Percentiles rank a stretch among this genome's conserved stretches.
These are phyloP conservation scores for Pseudocercospora macadamiae DNA, from an alignment of 2,329 filamentous ascomycete genomes.

Conservation along the genomic window DNA sequence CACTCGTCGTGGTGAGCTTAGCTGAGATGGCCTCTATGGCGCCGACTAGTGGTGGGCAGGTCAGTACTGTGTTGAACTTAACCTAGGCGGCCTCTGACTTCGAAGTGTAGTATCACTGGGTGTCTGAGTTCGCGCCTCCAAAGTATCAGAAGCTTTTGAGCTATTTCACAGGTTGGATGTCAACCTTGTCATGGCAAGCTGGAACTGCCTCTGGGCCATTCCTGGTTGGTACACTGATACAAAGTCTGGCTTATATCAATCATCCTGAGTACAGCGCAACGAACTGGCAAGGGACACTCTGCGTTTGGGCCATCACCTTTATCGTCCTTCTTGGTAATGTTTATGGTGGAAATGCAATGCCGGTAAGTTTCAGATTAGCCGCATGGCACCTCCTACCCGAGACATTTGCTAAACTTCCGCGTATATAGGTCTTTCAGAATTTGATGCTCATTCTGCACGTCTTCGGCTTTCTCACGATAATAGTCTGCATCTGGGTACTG, in stretches of 20 bases:
- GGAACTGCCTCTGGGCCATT: slow-evolving; percentile 53
- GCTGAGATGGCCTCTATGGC: slow-evolving; percentile 42
- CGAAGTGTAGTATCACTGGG: slow-evolving; percentile 39
- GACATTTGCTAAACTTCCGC: too few relatives aligned
- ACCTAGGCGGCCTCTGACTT: too few relatives aligned
- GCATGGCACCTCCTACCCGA: too few relatives aligned
- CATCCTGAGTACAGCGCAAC: slow-evolving; percentile 45
- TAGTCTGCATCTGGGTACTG: slow-evolving; percentile 35
- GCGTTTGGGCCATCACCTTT: slow-evolving; percentile 51
- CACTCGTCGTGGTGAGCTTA: slow-evolving; percentile 29
- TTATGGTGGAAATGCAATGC: slow-evolving; percentile 39
- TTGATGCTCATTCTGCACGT: slow-evolving; percentile 44
- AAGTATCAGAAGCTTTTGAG: slow-evolving; percentile 34
- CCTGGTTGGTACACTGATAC: slow-evolving; percentile 53
- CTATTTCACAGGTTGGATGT: slow-evolving; percentile 51
- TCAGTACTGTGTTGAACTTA: not conserved
- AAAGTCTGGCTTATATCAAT: slow-evolving; percentile 48
- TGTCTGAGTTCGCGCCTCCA: slow-evolving; percentile 37
- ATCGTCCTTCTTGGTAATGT: slow-evolving; percentile 49
- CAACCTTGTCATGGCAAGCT: slow-evolving; percentile 55
- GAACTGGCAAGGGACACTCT: slow-evolving; percentile 54
- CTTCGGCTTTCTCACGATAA: slow-evolving; percentile 41
- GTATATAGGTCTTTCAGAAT: slow-evolving; percentile 43
- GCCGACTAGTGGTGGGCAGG: slow-evolving; percentile 36
- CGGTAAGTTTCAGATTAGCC: too few relatives aligned